Conservation (phyloP, 2,329 filamentous ascomycete species). For the Metarhizium album region DNA sequence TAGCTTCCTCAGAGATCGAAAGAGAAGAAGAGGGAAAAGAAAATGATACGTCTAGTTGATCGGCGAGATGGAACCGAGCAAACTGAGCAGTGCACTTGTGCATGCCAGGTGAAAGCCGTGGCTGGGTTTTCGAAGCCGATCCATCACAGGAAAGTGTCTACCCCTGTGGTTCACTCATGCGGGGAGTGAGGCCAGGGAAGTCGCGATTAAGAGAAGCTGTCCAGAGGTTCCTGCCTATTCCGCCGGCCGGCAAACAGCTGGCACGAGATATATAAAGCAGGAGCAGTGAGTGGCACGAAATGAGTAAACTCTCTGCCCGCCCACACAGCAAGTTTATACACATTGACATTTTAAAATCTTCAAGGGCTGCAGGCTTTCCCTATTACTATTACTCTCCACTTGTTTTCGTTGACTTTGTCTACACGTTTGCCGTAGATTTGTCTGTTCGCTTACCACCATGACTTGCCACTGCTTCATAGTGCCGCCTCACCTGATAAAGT, state of each 20-base stretch:
- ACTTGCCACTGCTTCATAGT: conserved; percentile 28
- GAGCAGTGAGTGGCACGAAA: not conserved
- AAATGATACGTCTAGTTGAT: no score
- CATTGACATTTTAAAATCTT: not conserved
- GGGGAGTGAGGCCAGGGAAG: not conserved
- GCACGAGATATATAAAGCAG: not conserved
- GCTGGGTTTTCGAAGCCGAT: not conserved
- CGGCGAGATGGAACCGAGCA: no score
- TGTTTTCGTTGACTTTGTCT: not conserved
- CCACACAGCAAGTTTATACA: not conserved
- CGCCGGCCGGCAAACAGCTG: not conserved
- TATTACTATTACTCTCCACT: not conserved
- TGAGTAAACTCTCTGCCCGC: not conserved
- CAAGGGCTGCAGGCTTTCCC: not conserved
- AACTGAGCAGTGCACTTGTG: not conserved
- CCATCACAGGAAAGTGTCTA: not conserved
- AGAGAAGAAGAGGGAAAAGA: no score
- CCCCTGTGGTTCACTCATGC: not conserved
- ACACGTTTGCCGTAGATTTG: not conserved
- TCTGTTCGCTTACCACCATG: conserved; percentile 8
- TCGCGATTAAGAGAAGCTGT: not conserved
- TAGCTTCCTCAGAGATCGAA: no score
- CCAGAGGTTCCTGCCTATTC: not conserved
- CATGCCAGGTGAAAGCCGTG: not conserved
- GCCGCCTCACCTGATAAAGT: conserved; percentile 34